Percentiles rank a stretch among this genome's conserved stretches.
Conservation (phyloP, 1,139 yeast species). For the Candida glucosophila region DNA sequence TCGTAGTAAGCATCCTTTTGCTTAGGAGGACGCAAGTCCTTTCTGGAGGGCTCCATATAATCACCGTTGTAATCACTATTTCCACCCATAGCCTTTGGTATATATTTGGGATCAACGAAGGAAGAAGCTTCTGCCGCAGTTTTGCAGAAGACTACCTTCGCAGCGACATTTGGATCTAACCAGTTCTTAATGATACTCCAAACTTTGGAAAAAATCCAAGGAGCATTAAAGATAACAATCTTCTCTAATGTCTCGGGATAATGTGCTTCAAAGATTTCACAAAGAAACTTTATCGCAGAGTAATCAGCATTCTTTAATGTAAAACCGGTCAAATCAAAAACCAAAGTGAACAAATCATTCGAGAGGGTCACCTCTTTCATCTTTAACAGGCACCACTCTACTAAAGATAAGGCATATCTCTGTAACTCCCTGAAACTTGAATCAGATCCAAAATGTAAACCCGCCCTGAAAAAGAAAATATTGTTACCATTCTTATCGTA, state of each 20-base stretch:
- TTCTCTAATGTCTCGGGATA: slow-evolving; percentile 40
- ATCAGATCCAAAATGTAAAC: slow-evolving; percentile 33
- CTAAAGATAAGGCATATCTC: slow-evolving; percentile 28
- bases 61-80: slow-evolving; percentile 18
- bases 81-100: slow-evolving; percentile 37
- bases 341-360: slow-evolving; percentile 29
- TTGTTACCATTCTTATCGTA: slow-evolving; percentile 30
- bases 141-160: slow-evolving; percentile 37
- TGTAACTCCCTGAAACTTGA: slow-evolving; percentile 30
- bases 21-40: slow-evolving; percentile 24
- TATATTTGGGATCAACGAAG: slow-evolving; percentile 23
- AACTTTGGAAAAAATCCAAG: slow-evolving; percentile 40
- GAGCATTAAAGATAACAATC: slow-evolving; percentile 36
- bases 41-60: slow-evolving; percentile 22
- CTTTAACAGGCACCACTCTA: slow-evolving; percentile 34
- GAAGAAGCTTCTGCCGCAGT: slow-evolving; percentile 17
- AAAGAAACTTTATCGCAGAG: slow-evolving; percentile 35
- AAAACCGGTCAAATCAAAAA: slow-evolving; percentile 40
- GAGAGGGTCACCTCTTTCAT: slow-evolving; percentile 27
- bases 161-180: slow-evolving; percentile 39
- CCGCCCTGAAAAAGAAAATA: slow-evolving; percentile 31
- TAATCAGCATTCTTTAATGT: slow-evolving; percentile 39
- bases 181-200: slow-evolving; percentile 40
- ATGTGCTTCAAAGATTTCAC: slow-evolving; percentile 39
- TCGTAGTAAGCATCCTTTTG: slow-evolving; percentile 21